phyloP scores from a whole-genome alignment of 2,329 filamentous ascomycete genomes.

The Lachnellula arida region DNA sequence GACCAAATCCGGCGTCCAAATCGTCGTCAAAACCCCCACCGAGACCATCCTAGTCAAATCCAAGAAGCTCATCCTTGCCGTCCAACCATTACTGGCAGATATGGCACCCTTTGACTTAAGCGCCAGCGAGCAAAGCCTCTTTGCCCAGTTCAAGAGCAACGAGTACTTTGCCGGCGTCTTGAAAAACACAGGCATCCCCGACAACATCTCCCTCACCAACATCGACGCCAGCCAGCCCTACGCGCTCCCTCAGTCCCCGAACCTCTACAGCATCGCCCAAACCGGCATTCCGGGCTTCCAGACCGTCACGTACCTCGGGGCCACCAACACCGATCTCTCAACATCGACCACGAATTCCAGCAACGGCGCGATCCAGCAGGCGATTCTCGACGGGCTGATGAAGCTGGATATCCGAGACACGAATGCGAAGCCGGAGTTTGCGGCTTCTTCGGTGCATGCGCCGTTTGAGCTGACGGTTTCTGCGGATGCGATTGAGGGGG shows the following conservation, averaged over 20 bases:
- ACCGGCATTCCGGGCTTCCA: constrained; percentile 14
- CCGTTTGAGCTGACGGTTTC: constrained; percentile 35
- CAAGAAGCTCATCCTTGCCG: constrained; percentile 37
- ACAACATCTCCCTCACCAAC: constrained; percentile 21
- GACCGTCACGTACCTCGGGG: background rate
- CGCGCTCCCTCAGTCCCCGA: constrained; percentile 28
- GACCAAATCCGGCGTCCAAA: constrained; percentile 13
- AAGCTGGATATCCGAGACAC: background rate
- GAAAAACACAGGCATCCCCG: constrained; percentile 32
- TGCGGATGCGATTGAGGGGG: constrained; percentile 31
- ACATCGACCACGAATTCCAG: too few relatives aligned
- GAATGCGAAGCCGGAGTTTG: constrained; percentile 26
- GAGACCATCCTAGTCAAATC: constrained; percentile 34
- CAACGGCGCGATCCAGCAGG: background rate
- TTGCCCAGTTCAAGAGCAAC: constrained; percentile 29
- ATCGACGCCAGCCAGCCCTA: constrained; percentile 22
- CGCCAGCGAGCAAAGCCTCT: constrained; percentile 31
- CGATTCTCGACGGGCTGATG: constrained; percentile 1
- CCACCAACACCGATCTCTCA: background rate
- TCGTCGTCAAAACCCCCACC: constrained; percentile 30
- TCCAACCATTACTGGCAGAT: constrained; percentile 34
- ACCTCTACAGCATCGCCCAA: constrained; percentile 20
- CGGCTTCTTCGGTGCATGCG: constrained; percentile 35
- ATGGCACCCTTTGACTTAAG: constrained; percentile 34
- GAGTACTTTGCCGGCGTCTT: constrained; percentile 36